Evolutionary conservation across 2,329 filamentous ascomycete genomes (phyloP).

Genomic region (Fusarium tanahbumbuense): DNA sequence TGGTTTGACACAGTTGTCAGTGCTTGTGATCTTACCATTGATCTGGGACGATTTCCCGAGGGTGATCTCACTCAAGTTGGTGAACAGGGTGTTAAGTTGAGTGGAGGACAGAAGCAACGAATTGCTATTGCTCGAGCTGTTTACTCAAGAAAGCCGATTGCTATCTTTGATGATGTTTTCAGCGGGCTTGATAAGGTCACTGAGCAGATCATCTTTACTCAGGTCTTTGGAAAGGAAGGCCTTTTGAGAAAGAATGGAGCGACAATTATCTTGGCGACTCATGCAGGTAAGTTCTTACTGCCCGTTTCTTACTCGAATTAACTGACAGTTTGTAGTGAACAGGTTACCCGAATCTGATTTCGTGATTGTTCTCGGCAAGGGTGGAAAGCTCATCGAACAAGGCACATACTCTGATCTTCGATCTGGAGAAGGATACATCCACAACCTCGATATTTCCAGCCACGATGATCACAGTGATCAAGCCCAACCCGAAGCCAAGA

Average conservation of each 20-base stretch:
- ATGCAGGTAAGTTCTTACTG: slow-evolving; percentile 42
- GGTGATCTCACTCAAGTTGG: slow-evolving; percentile 47
- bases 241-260: slow-evolving; percentile 49
- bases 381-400: slow-evolving; percentile 57
- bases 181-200: slow-evolving; percentile 57
- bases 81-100: slow-evolving; percentile 50
- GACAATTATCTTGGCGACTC: slow-evolving; percentile 51
- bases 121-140: slow-evolving; percentile 51
- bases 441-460: slow-evolving; percentile 51
- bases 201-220: slow-evolving; percentile 54
- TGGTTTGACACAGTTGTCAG: slow-evolving; percentile 51
- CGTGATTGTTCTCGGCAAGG: slow-evolving; percentile 56
- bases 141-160: slow-evolving; percentile 49
- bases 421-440: slow-evolving; percentile 52
- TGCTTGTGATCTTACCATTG: slow-evolving; percentile 51
- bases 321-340: slow-evolving; percentile 38
- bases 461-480: slow-evolving; percentile 25
- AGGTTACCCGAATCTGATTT: slow-evolving; percentile 56
- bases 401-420: slow-evolving; percentile 54
- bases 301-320: background rate
- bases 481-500: background rate
- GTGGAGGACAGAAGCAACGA: slow-evolving; percentile 52
- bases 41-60: slow-evolving; percentile 42
- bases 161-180: slow-evolving; percentile 55
- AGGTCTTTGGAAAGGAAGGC: slow-evolving; percentile 53